Evolutionary conservation across 768 basidiomycete species (phyloP), one percentile per base, ranked within the genome.

Genomic region (Lactarius hengduanensis): DNA sequence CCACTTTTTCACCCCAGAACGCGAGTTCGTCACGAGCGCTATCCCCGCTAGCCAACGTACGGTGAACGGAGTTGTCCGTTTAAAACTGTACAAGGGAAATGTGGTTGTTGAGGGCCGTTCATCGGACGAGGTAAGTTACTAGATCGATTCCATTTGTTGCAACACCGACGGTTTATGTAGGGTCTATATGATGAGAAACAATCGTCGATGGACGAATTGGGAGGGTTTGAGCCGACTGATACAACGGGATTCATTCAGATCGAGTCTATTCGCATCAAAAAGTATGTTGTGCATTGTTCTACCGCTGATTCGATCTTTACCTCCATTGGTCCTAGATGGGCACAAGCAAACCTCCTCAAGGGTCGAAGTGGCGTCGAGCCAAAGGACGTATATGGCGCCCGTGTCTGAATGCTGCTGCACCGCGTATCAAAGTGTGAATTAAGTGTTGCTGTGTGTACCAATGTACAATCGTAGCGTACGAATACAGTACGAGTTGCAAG

Each of bases 1-100:
- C 43, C 94, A 96, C 80, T 98, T 94, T 87, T 99, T 98, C 85
- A 96, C 95, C n/a, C 96, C 97, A 56, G 97, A 98, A 79, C 85
- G 96, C 70, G 97, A 98, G 79, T 98, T 98, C 74, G 80, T 98
- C 73, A 90, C 89, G 54, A 87, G 89, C 73, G 85, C 91, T 62
- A 94, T 98, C 74, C 94, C 95, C 4, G 88, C 94, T 50, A 94
- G 91, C 76, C 97, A 99, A 81, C 84, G 91, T 78, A 97, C 95
- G 30, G 97, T 99, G 70, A 98, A 98, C 73, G 97, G 97, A 56
- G 76, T 89, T 56, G 95, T 98, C 61, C 85, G 90, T 64, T 79
- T 99, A 72, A 93, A 94, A 77, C 80, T 98, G 54, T 94, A 96
- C 86, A 96, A 96, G 81, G 97, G 97, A 61, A 98, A 98, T 77